Percentiles rank a stretch among this genome's conserved stretches.
These are phyloP conservation scores for Marsdenia floribunda DNA, from an alignment of 257 asterid species.

Conservation along the genomic window DNA sequence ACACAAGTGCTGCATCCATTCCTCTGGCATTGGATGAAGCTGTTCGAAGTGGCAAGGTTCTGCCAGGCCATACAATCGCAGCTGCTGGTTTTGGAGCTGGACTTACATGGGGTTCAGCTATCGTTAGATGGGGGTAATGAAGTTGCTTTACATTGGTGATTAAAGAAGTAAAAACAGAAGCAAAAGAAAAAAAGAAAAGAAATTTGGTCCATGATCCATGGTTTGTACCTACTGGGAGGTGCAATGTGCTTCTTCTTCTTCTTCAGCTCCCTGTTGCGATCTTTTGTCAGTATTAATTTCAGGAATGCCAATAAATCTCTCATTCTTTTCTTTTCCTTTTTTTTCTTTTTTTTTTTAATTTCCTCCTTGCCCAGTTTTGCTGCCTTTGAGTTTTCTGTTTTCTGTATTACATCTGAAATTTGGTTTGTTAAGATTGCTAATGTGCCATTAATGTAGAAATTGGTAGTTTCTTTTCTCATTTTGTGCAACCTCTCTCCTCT, in stretches of 20 bases:
- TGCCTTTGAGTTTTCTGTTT: neutral
- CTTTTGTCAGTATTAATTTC: slow-evolving; percentile 14
- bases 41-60: slow-evolving; percentile 74
- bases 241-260: slow-evolving; percentile 12
- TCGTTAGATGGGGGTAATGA: slow-evolving; percentile 77
- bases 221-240: slow-evolving; percentile 24
- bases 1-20: slow-evolving; percentile 90
- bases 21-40: slow-evolving; percentile 96
- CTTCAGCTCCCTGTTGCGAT: neutral
- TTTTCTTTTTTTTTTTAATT: neutral
- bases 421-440: neutral
- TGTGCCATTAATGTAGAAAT: neutral
- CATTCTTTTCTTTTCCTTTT: neutral
- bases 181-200: neutral
- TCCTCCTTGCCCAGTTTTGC: neutral
- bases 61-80: slow-evolving; percentile 74
- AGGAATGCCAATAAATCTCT: slow-evolving; percentile 14
- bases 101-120: slow-evolving; percentile 94
- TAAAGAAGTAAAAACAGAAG: neutral
- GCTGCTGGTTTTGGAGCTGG: slow-evolving; percentile 98
- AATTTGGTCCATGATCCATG: slow-evolving; percentile 10
- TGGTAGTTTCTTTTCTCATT: too few species aligned
- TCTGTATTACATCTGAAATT: neutral
- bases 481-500: too few species aligned
- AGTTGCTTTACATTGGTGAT: neutral